Evolutionary conservation across 2,329 filamentous ascomycete species (phyloP).

Genomic region (Pleoardoris graminearum): DNA sequence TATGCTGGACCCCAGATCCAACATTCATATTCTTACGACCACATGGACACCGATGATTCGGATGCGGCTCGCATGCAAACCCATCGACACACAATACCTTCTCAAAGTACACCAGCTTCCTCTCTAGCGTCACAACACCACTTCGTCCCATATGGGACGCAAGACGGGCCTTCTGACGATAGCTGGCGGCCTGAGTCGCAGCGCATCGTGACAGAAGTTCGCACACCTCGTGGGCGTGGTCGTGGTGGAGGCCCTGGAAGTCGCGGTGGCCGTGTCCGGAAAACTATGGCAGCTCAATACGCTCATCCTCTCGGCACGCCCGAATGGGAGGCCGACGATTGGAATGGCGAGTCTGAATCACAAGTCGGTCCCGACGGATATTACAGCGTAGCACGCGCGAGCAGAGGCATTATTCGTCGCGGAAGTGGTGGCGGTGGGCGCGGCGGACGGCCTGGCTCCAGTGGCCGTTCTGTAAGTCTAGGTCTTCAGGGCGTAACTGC

Average conservation of each 20-base stretch:
- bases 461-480: slow-evolving; percentile 31
- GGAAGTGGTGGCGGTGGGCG: slow-evolving; percentile 36
- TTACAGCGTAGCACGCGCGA: slow-evolving; percentile 34
- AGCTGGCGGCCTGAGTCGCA: slow-evolving; percentile 40
- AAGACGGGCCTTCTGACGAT: slow-evolving; percentile 35
- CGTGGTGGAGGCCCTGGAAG: slow-evolving; percentile 47
- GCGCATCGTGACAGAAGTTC: slow-evolving; percentile 28
- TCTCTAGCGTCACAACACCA: slow-evolving; percentile 30
- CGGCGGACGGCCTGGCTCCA: slow-evolving; percentile 28
- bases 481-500: slow-evolving; percentile 34
- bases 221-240: slow-evolving; percentile 42
- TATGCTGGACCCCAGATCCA: slow-evolving; percentile 18
- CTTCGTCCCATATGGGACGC: slow-evolving; percentile 34
- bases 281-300: slow-evolving; percentile 39
- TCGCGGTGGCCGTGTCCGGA: slow-evolving; percentile 44
- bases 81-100: slow-evolving; percentile 25
- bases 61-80: slow-evolving; percentile 21
- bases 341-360: slow-evolving; percentile 38
- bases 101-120: slow-evolving; percentile 38
- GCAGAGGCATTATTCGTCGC: slow-evolving; percentile 38
- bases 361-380: slow-evolving; percentile 44
- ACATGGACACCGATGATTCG: slow-evolving; percentile 28
- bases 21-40: slow-evolving; percentile 18
- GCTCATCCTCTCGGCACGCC: slow-evolving; percentile 36
- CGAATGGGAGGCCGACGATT: slow-evolving; percentile 49